Base-by-base conservation (phyloP, 768 basidiomycete species). In the Boletus rufocinnamomeus region DNA sequence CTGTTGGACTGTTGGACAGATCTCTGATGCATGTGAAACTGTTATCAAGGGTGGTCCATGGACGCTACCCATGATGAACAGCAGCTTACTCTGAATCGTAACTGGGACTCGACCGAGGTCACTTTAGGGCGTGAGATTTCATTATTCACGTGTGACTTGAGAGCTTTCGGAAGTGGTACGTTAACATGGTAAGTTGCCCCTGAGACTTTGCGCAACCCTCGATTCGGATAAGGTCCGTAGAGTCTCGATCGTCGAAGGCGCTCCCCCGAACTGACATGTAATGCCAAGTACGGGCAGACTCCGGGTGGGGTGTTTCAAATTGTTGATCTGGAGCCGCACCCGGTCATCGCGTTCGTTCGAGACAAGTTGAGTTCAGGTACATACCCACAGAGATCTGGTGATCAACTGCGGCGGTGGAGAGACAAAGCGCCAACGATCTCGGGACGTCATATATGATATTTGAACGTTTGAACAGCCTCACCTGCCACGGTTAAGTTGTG, bases 161-260 rank as follows among this genome's bases (percentile, higher is more conserved):
- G 6, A 14, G n/a, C 11, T 21, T 48, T 19, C 47, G 19, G 47
- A 30, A 30, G 28, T 11, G 11, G 10, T 47, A 30, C 19, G 27
- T 30, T 48, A 21, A 9, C 23, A 44, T 16, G 23, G 23, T n/a
- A 23, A 8, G 2, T 37, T 19, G 2, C 23, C 40, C 40, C 62
- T 32, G 4, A 35, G n/a, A 5, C 27, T 51, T 35, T 45, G 54
- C 53, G 58, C 43, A 54, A 46, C 57, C 57, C 62, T 53, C 54
- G 54, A 65, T 44, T 6, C 48, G 58, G 51, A 45, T 45, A 46
- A 52, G 65, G 53, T 65, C 62, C 66, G 53, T 17, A 6, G 4
- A n/a, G 54, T 53, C 64, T 67, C 37, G 65, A 55, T 52, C 50
- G n/a, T 49, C 49, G 50, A 47, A 34, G 50, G 21, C 23, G 21